These are phyloP conservation scores for Fusarium guadeloupense DNA, from an alignment of 2,329 filamentous ascomycete genomes.

Conservation along the genomic window DNA sequence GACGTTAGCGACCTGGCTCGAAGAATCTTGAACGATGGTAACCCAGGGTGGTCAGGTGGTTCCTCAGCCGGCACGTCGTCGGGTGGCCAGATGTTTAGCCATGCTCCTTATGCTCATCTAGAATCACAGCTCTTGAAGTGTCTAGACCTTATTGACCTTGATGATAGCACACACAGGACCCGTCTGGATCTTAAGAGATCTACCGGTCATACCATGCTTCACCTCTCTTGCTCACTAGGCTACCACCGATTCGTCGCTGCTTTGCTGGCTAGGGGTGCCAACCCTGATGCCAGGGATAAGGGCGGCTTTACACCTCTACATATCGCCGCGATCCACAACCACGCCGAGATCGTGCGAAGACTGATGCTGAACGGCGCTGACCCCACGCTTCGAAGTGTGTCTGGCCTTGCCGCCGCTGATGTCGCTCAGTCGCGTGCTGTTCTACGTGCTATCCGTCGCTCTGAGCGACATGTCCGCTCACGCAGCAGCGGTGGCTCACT, in stretches of 20 bases:
- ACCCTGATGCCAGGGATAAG: conserved; percentile 77
- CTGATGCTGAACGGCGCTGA: conserved; percentile 79
- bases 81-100: conserved; percentile 56
- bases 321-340: conserved; percentile 79
- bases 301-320: conserved; percentile 86
- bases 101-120: conserved; percentile 60
- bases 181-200: conserved; percentile 71
- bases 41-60: conserved; percentile 57
- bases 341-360: conserved; percentile 78
- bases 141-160: conserved; percentile 81
- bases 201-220: conserved; percentile 82
- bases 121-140: conserved; percentile 76
- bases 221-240: conserved; percentile 79
- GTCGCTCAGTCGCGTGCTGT: conserved; percentile 73
- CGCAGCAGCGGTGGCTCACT: conserved; percentile 73
- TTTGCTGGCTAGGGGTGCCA: conserved; percentile 79
- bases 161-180: conserved; percentile 74
- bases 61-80: conserved; percentile 52
- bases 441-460: conserved; percentile 68
- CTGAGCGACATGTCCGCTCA: conserved; percentile 70
- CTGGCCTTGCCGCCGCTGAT: conserved; percentile 76
- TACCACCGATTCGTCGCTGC: conserved; percentile 80
- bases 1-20: conserved; percentile 70
- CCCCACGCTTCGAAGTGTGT: conserved; percentile 73
- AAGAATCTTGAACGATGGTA: conserved; percentile 64